Conservation (phyloP, 345 rosid species). For the Syzygium aromaticum region DNA sequence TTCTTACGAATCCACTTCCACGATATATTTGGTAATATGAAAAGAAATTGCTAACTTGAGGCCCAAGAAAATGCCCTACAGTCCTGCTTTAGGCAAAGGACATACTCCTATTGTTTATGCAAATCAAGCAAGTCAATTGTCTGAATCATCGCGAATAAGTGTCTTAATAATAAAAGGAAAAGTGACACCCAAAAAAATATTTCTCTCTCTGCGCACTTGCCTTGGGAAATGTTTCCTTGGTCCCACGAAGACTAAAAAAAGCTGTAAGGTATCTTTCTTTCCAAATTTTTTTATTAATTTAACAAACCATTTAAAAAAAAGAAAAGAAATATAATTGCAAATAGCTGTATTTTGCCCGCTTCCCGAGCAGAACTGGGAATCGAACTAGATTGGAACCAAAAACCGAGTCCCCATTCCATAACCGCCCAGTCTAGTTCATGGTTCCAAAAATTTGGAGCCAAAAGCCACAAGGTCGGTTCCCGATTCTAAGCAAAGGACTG, state of each 20-base stretch:
- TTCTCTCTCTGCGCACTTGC: background rate
- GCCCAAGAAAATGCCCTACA: no score
- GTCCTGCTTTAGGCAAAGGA: no score
- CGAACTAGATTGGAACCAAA: accelerated
- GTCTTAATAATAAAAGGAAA: background rate
- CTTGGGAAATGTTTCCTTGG: background rate
- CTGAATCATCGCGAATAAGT: no score
- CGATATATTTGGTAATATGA: no score
- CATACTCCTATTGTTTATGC: no score
- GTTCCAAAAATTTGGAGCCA: background rate
- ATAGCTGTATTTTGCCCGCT: no score
- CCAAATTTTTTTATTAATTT: background rate
- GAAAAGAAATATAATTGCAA: accelerated
- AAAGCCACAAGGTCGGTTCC: no score
- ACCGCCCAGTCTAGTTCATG: background rate
- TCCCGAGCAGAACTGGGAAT: no score
- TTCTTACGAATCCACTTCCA: no score
- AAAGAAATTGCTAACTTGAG: no score
- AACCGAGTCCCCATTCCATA: background rate
- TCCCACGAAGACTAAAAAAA: background rate
- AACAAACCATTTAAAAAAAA: no score
- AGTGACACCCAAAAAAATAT: background rate
- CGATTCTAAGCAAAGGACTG: background rate
- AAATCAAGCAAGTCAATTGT: no score
- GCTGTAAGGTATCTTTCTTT: background rate